Percentiles rank a stretch among this genome's conserved stretches.
Evolutionary conservation across 2,329 filamentous ascomycete genomes (phyloP).

Genomic region (Paecilomyces sp.): DNA sequence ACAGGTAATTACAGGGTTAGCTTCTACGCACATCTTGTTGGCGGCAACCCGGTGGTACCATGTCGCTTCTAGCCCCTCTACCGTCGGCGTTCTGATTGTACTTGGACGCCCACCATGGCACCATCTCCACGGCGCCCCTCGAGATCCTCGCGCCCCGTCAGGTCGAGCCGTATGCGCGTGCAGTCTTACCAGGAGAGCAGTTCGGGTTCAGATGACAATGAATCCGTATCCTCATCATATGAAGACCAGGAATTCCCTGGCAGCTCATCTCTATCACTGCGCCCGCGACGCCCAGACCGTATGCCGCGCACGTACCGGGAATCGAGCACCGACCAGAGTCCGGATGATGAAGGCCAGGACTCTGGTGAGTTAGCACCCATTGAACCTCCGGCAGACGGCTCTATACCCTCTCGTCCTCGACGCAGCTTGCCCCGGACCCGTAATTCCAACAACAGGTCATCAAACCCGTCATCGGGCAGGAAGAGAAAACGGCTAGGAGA

Average conservation of each 20-base stretch:
- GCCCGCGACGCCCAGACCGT: conserved; percentile 21
- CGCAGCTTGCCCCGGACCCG: conserved; percentile 13
- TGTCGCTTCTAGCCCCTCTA: conserved; percentile 5
- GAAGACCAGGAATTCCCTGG: conserved; percentile 1
- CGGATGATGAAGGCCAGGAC: conserved; percentile 9
- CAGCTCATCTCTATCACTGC: conserved; percentile 18
- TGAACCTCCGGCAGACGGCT: conserved; percentile 6
- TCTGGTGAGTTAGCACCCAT: conserved; percentile 6
- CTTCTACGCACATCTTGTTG: not conserved
- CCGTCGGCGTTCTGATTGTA: conserved; percentile 5
- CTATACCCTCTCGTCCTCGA: conserved; percentile 4
- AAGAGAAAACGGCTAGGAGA: conserved; percentile 12
- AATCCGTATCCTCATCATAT: conserved; percentile 8
- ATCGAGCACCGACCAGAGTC: conserved; percentile 23
- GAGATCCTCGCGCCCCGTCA: conserved; percentile 24
- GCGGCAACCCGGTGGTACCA: not conserved
- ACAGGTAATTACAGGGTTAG: not conserved
- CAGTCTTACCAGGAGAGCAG: conserved; percentile 31
- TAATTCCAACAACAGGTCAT: conserved; percentile 13
- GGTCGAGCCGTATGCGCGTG: conserved; percentile 27
- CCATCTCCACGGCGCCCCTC: conserved; percentile 12
- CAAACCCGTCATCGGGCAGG: conserved; percentile 10
- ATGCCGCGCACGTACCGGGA: conserved; percentile 25
- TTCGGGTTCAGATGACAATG: conserved; percentile 18
- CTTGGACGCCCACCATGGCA: conserved; percentile 19